Percentiles rank a stretch among this genome's conserved stretches.
phyloP scores from a whole-genome alignment of 257 asterid species.

The Galeopsis tetrahit region DNA sequence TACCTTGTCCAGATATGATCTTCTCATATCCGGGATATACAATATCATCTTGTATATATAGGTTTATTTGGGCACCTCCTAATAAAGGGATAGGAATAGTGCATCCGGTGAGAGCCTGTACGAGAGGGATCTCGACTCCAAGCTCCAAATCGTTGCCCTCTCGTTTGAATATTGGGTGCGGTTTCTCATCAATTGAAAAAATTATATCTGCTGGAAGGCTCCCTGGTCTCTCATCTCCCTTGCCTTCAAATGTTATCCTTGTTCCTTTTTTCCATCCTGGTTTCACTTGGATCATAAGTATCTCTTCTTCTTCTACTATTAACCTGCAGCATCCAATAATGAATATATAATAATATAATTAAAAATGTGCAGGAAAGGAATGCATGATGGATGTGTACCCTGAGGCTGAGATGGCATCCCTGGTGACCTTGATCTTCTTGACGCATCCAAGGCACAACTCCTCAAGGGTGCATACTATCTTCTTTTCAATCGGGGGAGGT shows the following conservation, averaged over 20 bases:
- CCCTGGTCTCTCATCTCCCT: constrained; percentile 90
- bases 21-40: constrained; percentile 82
- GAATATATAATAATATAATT: background rate
- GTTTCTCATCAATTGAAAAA: constrained; percentile 74
- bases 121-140: constrained; percentile 83
- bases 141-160: constrained; percentile 77
- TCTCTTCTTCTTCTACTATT: constrained; percentile 77
- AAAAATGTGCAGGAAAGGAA: background rate
- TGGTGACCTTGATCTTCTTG: constrained; percentile 76
- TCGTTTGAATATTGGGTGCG: constrained; percentile 64
- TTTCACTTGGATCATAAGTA: constrained; percentile 61
- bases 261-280: constrained; percentile 97
- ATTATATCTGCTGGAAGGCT: constrained; percentile 82
- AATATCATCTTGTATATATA: constrained; percentile 55
- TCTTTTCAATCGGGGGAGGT: constrained; percentile 66
- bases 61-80: constrained; percentile 65
- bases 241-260: constrained; percentile 88
- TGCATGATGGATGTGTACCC: constrained; percentile 52
- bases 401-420: constrained; percentile 75
- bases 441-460: constrained; percentile 76
- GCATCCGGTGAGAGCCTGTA: constrained; percentile 89
- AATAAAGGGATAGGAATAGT: constrained; percentile 63
- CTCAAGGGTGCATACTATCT: constrained; percentile 87
- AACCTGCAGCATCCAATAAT: constrained; percentile 49
- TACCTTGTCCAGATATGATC: constrained; percentile 76